Conservation (phyloP, 495 filamentous ascomycete species). For the Penicillium bialowiezense region DNA sequence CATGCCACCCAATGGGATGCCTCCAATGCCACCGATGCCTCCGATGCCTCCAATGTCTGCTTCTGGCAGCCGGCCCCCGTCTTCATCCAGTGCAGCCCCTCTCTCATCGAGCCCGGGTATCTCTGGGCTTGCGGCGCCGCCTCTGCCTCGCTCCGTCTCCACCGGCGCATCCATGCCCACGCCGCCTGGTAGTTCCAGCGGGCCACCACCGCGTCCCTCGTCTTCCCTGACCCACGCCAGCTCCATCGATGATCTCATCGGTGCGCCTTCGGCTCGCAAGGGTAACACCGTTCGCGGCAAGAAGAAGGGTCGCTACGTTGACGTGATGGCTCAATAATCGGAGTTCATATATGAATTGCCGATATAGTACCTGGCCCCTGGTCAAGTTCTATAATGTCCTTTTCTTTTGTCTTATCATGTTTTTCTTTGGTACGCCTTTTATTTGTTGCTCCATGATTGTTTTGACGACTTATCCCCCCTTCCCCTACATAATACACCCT, state of each 20-base stretch:
- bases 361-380: conserved; percentile 1
- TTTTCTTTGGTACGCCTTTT: conserved; percentile 17
- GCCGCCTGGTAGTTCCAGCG: conserved; percentile 25
- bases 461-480: conserved; percentile 8
- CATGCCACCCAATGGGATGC: conserved; percentile 28
- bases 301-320: conserved; percentile 85
- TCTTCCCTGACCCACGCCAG: conserved; percentile 75
- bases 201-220: conserved; percentile 48
- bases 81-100: conserved; percentile 36
- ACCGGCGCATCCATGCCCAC: conserved; percentile 34
- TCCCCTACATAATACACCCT: conserved; percentile 15
- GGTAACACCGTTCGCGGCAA: conserved; percentile 64
- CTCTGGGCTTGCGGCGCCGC: conserved; percentile 32
- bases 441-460: conserved; percentile 7
- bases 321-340: conserved; percentile 73
- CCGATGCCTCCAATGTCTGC: conserved; percentile 26
- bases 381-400: conserved; percentile 14
- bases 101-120: conserved; percentile 41
- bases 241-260: conserved; percentile 82
- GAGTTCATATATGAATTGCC: neutral
- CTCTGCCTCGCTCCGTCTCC: conserved; percentile 37
- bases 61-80: conserved; percentile 34
- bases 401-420: conserved; percentile 31
- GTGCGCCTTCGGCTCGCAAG: conserved; percentile 65
- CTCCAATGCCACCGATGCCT: conserved; percentile 31